Base-by-base conservation (phyloP, 1,284 basidiomycete genomes). In the Cystobasidium pallidum region DNA sequence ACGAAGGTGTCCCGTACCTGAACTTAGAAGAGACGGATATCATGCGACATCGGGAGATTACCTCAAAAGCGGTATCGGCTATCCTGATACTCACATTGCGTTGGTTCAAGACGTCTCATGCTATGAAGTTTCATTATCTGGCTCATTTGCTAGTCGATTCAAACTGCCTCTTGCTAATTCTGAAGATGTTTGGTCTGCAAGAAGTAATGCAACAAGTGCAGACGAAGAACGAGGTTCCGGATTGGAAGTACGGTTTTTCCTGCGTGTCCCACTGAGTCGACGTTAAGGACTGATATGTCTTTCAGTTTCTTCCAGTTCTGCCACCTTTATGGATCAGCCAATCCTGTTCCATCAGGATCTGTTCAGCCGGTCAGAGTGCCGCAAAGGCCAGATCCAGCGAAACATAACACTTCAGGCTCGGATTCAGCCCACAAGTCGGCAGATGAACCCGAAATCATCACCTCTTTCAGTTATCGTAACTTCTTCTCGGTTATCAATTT, bases 401-500 rank as follows among this genome's bases (percentile, higher is more conserved):
- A 64, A 17, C 83, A 39, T 83, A 79, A 39, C 36, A 39, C 13
- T 7, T 7, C 15, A 82, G 90, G 89, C 76, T 89, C 88, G 51
- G 85, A 88, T 77, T 86, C 67, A 47, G 66, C 63, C 11, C 62
- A 74, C 61, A 73, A 21, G 66, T 62, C 57, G 59, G 88, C 91
- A 66, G 91, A 93, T 77, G 94, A 96, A 76, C 84, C 96, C 32
- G 94, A 97, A 78, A 84, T 96, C 78, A 85, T 98, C 68, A 90
- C 89, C 21, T 93, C 97, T 61, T 99, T 92, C 81, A 96, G 93
- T 3, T 99, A 95, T 94, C 85, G 96, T 67, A 99, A 99, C 82
- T 97, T 99, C 81, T 99, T 98, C 82, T 88, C 93, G 10, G 89
- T 89, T n/a, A 95, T 98, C 83, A 98, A 98, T 81, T 97, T 98